Conservation (phyloP, 331 rosid species). For the Pyrus hybrid region DNA sequence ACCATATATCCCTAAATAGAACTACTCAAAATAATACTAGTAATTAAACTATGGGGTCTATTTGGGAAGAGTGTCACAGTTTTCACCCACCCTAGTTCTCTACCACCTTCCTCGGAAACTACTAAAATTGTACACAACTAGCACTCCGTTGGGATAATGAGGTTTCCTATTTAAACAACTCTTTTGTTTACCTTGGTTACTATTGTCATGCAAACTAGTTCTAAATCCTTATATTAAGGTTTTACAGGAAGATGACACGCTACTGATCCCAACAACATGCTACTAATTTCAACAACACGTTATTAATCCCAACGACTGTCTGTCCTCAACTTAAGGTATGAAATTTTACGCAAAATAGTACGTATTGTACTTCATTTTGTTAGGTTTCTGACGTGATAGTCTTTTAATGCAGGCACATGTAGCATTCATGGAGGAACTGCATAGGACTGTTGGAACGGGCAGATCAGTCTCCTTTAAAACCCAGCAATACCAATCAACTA, state of each 20-base stretch:
- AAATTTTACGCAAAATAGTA: too few species aligned
- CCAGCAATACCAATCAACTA: neutral
- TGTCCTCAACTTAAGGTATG: too few species aligned
- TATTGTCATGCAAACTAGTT: neutral
- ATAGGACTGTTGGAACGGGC: neutral
- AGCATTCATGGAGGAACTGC: slow-evolving; percentile 3
- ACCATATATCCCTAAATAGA: neutral
- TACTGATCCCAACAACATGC: too few species aligned
- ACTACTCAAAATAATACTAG: too few species aligned
- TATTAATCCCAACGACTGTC: too few species aligned
- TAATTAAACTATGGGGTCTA: neutral
- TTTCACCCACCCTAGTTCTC: neutral
- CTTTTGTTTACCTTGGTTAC: neutral
- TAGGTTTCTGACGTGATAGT: too few species aligned
- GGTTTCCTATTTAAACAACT: slow-evolving; percentile 1
- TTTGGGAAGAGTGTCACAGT: neutral
- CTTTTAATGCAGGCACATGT: neutral
- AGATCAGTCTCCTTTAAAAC: slow-evolving; percentile 15
- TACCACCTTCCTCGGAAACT: too few species aligned
- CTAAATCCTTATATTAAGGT: too few species aligned
- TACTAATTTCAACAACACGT: too few species aligned
- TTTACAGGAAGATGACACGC: too few species aligned
- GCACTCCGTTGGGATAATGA: neutral
- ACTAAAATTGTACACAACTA: neutral
- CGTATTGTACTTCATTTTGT: too few species aligned